A percentile compares a stretch with the other conserved stretches of the same genome.
Evolutionary conservation across 768 basidiomycete genomes (phyloP).

Genomic region (Boletus reticuloceps): DNA sequence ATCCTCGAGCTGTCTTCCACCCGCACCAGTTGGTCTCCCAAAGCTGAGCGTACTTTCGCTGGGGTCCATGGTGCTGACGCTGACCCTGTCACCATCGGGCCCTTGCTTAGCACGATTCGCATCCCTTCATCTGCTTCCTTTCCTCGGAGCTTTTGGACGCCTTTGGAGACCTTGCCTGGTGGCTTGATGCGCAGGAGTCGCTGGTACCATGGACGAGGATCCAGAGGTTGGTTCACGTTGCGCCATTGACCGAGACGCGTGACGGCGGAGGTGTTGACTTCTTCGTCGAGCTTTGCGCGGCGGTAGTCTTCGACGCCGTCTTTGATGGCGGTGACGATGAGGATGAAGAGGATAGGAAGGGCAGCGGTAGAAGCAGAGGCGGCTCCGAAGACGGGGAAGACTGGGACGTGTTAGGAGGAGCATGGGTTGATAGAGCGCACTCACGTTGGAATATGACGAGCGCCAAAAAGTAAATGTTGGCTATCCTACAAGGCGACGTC

Average conservation of each 20-base stretch:
- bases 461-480: slow-evolving; percentile 89
- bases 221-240: slow-evolving; percentile 84
- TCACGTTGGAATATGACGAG: slow-evolving; percentile 79
- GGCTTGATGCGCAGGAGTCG: slow-evolving; percentile 65
- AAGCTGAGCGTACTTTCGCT: slow-evolving; percentile 45
- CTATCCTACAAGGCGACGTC: slow-evolving; percentile 49
- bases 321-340: slow-evolving; percentile 88
- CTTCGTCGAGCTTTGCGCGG: slow-evolving; percentile 82
- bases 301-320: slow-evolving; percentile 96
- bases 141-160: slow-evolving; percentile 82
- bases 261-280: slow-evolving; percentile 92
- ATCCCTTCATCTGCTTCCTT: slow-evolving; percentile 71
- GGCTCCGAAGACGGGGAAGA: slow-evolving; percentile 91
- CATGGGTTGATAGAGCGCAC: slow-evolving; percentile 15
- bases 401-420: slow-evolving; percentile 35
- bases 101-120: slow-evolving; percentile 57
- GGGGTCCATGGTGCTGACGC: slow-evolving; percentile 44
- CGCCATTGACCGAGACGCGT: slow-evolving; percentile 88
- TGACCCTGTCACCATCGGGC: slow-evolving; percentile 33
- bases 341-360: slow-evolving; percentile 83
- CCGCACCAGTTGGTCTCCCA: slow-evolving; percentile 36
- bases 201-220: slow-evolving; percentile 75
- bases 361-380: slow-evolving; percentile 78
- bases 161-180: slow-evolving; percentile 78
- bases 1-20: slow-evolving; percentile 58